phyloP scores from a whole-genome alignment of 208 protist genomes.

The Crithidia brevicula region DNA sequence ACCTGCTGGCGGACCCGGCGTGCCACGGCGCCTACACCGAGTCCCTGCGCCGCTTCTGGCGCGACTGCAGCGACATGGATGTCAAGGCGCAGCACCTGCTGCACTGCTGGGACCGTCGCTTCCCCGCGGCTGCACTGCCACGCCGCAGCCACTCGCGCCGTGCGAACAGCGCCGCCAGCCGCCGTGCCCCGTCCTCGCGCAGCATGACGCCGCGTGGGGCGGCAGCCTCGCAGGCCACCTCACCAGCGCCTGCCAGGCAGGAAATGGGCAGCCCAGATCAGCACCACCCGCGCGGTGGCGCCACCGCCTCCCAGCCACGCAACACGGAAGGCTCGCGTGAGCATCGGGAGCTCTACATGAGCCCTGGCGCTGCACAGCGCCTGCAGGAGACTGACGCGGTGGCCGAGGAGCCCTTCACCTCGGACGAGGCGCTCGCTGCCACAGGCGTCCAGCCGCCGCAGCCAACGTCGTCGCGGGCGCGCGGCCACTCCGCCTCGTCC shows the following conservation, averaged over 20 bases:
- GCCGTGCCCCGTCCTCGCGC: conserved; percentile 17
- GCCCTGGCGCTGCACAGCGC: neutral
- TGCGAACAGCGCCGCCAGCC: conserved; percentile 1
- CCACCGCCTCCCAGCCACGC: neutral
- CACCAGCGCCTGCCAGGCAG: neutral
- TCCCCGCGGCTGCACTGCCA: conserved; percentile 22
- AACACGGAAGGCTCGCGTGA: conserved; percentile 1
- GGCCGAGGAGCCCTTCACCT: conserved; percentile 11
- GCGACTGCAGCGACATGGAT: conserved; percentile 59
- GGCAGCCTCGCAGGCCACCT: neutral
- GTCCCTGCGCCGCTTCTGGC: conserved; percentile 52
- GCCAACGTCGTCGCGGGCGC: conserved; percentile 3
- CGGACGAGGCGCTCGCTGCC: neutral
- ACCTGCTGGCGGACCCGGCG: conserved; percentile 37
- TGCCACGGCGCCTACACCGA: conserved; percentile 47
- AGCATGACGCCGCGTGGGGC: conserved; percentile 14
- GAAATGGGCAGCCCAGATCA: neutral
- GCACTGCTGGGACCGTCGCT: conserved; percentile 30
- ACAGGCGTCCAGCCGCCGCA: conserved; percentile 15
- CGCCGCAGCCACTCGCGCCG: conserved; percentile 10
- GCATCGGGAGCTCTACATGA: conserved; percentile 23
- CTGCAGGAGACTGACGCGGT: conserved; percentile 3
- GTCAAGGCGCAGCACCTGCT: conserved; percentile 44
- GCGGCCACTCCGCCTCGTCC: conserved; percentile 1
- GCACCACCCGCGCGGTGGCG: neutral